These are phyloP conservation scores for Fusarium armeniacum DNA, from an alignment of 2,329 filamentous ascomycete genomes.

Conservation along the genomic window DNA sequence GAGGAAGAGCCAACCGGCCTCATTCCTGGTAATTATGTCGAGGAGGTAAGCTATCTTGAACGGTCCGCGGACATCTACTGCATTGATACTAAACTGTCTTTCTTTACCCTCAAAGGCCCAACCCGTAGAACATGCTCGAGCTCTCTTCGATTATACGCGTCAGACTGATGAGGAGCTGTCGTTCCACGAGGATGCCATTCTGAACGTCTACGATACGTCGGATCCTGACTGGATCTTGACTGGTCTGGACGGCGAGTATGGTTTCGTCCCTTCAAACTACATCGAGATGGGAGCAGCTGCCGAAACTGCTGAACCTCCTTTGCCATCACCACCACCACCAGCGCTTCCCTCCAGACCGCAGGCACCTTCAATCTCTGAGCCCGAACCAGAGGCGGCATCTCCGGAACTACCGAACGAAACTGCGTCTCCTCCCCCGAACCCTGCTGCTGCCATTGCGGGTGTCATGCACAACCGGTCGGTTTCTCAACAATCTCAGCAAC, in stretches of 20 bases:
- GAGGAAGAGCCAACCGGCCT: constrained; percentile 92
- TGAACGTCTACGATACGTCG: constrained; percentile 88
- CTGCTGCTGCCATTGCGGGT: constrained; percentile 68
- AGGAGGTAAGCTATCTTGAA: constrained; percentile 73
- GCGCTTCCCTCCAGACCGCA: constrained; percentile 61
- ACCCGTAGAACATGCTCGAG: constrained; percentile 79
- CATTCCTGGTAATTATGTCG: constrained; percentile 94
- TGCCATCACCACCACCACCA: constrained; percentile 56
- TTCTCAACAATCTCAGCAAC: constrained; percentile 50
- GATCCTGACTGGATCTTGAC: constrained; percentile 98
- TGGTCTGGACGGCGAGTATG: constrained; percentile 85
- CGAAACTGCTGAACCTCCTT: constrained; percentile 59
- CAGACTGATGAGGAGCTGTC: constrained; percentile 99
- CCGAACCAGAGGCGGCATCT: constrained; percentile 35
- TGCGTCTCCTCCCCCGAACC: constrained; percentile 55
- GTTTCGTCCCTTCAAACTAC: constrained; percentile 96
- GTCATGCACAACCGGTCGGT: constrained; percentile 66
- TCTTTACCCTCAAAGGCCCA: constrained; percentile 62
- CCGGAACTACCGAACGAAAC: constrained; percentile 53
- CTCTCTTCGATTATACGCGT: constrained; percentile 97
- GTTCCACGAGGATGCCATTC: constrained; percentile 87
- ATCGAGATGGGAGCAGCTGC: constrained; percentile 77
- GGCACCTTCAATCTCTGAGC: constrained; percentile 49
- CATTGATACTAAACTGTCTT: constrained; percentile 11
- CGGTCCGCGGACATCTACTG: neutral